A percentile compares a stretch with the other conserved stretches of the same genome.
Evolutionary conservation across 768 basidiomycete genomes (phyloP).

Genomic region (Psilocybe subaeruginosa): DNA sequence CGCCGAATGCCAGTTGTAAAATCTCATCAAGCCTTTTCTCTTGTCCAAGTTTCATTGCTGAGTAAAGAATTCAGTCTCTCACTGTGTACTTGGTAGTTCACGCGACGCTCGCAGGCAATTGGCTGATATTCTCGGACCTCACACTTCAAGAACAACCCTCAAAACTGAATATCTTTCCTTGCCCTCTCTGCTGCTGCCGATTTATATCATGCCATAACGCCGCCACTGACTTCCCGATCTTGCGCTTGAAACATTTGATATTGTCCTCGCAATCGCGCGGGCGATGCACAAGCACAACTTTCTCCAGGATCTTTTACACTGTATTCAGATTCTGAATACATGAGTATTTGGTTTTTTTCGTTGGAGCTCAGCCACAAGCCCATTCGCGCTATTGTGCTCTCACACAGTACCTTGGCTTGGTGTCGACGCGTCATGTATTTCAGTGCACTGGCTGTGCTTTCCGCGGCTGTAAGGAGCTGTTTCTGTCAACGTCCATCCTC

Average conservation of each 20-base stretch:
- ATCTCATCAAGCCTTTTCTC: background rate
- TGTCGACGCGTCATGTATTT: background rate
- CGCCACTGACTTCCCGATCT: background rate
- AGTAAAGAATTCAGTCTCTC: background rate
- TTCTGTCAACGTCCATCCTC: conserved; percentile 8
- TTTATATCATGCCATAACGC: background rate
- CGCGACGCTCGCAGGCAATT: background rate
- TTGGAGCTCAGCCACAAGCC: conserved; percentile 1
- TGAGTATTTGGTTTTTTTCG: background rate
- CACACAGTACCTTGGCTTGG: background rate
- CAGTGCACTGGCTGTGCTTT: background rate
- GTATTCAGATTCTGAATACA: background rate
- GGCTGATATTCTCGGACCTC: conserved; percentile 3
- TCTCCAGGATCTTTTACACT: background rate
- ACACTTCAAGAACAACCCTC: background rate
- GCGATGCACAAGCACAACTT: background rate
- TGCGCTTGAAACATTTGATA: background rate
- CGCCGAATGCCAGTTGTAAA: background rate
- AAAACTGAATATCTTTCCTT: background rate
- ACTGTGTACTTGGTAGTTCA: background rate
- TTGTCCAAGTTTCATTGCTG: background rate
- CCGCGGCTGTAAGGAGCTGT: conserved; percentile 16
- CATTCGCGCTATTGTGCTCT: background rate
- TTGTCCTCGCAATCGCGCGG: background rate
- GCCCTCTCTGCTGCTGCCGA: background rate